A percentile compares a stretch with the other conserved stretches of the same genome.
These are phyloP conservation scores for Auricularia auricula-judae DNA, from an alignment of 768 basidiomycete genomes.

Conservation along the genomic window DNA sequence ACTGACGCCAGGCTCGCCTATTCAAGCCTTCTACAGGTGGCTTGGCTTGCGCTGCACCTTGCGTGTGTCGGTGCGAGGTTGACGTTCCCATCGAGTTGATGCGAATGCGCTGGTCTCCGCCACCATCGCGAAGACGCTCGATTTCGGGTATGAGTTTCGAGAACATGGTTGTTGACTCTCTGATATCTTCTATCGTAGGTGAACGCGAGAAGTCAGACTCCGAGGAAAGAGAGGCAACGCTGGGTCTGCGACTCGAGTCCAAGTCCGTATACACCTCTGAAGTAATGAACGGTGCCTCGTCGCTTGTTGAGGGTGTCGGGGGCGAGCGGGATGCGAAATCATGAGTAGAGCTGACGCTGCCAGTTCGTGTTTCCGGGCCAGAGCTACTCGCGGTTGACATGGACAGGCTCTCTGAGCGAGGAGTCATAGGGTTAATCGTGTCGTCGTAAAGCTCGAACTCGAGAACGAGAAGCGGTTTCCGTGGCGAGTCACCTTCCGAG, in stretches of 20 bases:
- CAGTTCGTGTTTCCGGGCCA: neutral
- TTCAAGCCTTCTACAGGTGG: no score
- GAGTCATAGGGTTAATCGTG: conserved; percentile 57
- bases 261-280: no score
- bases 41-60: no score
- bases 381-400: neutral
- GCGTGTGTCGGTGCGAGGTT: no score
- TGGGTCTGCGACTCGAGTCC: no score
- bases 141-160: conserved; percentile 61
- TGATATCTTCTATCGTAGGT: conserved; percentile 33
- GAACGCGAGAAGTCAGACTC: conserved; percentile 26
- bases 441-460: conserved; percentile 76
- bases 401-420: conserved; percentile 15
- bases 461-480: conserved; percentile 42
- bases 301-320: neutral
- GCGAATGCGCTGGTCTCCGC: conserved; percentile 14
- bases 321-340: no score
- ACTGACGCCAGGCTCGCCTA: no score
- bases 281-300: neutral
- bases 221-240: no score
- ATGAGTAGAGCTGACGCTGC: neutral
- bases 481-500: conserved; percentile 3
- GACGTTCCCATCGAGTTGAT: no score
- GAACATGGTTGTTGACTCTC: conserved; percentile 60
- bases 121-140: conserved; percentile 48